These are phyloP conservation scores for Penicillium malachiteum DNA, from an alignment of 495 filamentous ascomycete species.

Conservation along the genomic window DNA sequence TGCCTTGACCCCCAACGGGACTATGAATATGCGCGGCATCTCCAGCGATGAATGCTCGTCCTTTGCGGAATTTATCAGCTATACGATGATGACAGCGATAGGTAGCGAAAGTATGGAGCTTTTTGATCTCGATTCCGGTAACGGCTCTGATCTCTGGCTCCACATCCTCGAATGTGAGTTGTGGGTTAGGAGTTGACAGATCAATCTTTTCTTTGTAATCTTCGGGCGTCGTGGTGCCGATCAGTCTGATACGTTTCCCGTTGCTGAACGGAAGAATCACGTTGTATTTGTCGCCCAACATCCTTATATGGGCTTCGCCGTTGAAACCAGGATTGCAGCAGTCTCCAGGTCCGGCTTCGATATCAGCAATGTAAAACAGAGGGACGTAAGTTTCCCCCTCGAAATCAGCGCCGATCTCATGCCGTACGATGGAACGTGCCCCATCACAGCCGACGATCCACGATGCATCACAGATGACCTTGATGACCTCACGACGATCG, in stretches of 20 bases:
- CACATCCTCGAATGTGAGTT: slow-evolving; percentile 33
- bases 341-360: slow-evolving; percentile 21
- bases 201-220: neutral
- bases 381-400: slow-evolving; percentile 33
- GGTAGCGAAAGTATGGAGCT: slow-evolving; percentile 38
- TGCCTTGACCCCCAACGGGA: slow-evolving; percentile 57
- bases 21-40: slow-evolving; percentile 59
- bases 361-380: slow-evolving; percentile 36
- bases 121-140: slow-evolving; percentile 24
- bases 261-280: slow-evolving; percentile 28
- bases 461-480: slow-evolving; percentile 23
- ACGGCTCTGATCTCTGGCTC: slow-evolving; percentile 18
- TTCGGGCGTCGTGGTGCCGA: slow-evolving; percentile 17
- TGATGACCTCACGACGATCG: slow-evolving; percentile 16
- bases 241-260: slow-evolving; percentile 21
- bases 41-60: slow-evolving; percentile 35
- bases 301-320: slow-evolving; percentile 32
- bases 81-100: slow-evolving; percentile 38
- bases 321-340: slow-evolving; percentile 27
- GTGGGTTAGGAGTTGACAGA: slow-evolving; percentile 1
- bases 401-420: slow-evolving; percentile 23
- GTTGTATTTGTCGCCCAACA: slow-evolving; percentile 29
- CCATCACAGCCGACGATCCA: slow-evolving; percentile 42
- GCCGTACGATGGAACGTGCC: slow-evolving; percentile 34
- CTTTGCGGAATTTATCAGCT: slow-evolving; percentile 26